Base-by-base conservation (phyloP, 306 rosid genomes). In the Gillenia trifoliata region DNA sequence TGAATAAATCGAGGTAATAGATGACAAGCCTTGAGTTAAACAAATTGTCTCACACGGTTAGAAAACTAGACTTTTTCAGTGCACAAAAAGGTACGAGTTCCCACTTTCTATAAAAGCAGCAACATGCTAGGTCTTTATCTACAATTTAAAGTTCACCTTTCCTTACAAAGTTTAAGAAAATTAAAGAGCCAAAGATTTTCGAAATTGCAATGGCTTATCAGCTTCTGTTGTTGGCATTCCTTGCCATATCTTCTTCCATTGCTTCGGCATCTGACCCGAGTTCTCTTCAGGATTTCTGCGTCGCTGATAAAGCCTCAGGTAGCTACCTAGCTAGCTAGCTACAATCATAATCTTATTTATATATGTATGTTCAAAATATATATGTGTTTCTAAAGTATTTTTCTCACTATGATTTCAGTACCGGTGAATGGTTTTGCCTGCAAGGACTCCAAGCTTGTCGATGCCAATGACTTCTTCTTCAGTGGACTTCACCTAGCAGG, bases 271-370 rank as follows among this genome's bases (percentile, higher is more conserved):
- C 70, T 3, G 84, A 80, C 52, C 77, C 52, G 1, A 75, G 29
- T 36, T 75, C 81, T n/a, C 84, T 83, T 56, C 87, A 83, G 57
- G 84, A 83, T 68, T 76, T 83, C 65, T 83, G 84, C 16, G 84
- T 79, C 6, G 82, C 84, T 2, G 82, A 83, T 59, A 72, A 57
- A 11, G 34, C 36, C 49, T 26, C 70, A 45, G 75, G 78, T 68
- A n/a, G n/a, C n/a, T 76, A 19, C 0, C 43, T n/a, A n/a, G n/a
- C 26, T 52, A 2, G n/a, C n/a, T n/a, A 41, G 59, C 20, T 60
- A 25, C 17, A 26, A 55, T n/a, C 64, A 60, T 13, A 60, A 22
- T 56, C 15, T 23, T 56, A 23, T 56, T 9, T 4, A 5, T 4
- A 56, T 12, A 11, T 56, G 45, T n/a, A 23, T 1, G 28, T 11